Percentiles rank a stretch among this genome's conserved stretches.
Evolutionary conservation across 2,329 filamentous ascomycete species (phyloP).

Genomic region (Talaromyces marneffei): DNA sequence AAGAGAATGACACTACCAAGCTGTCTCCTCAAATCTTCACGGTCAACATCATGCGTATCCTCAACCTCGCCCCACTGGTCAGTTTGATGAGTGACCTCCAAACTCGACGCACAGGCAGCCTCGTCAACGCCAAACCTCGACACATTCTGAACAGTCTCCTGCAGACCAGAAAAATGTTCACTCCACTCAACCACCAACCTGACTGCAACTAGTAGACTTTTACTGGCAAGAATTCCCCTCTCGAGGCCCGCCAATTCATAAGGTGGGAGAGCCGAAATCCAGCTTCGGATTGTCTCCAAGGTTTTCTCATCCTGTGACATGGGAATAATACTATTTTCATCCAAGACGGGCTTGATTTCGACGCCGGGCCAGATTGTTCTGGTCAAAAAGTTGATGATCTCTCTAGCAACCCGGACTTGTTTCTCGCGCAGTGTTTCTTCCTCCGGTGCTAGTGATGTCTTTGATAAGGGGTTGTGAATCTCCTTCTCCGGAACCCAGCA

Average conservation of each 20-base stretch:
- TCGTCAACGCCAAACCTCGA: slow-evolving; percentile 71
- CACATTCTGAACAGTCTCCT: slow-evolving; percentile 22
- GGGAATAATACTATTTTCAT: slow-evolving; percentile 69
- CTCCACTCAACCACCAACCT: slow-evolving; percentile 84
- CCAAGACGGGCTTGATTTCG: slow-evolving; percentile 73
- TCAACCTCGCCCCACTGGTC: slow-evolving; percentile 93
- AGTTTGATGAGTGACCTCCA: slow-evolving; percentile 89
- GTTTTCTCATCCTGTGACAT: slow-evolving; percentile 66
- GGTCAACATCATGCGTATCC: slow-evolving; percentile 94
- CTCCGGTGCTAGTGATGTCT: slow-evolving; percentile 42
- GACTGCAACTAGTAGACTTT: slow-evolving; percentile 73
- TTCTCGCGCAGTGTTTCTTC: slow-evolving; percentile 61
- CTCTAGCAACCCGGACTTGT: slow-evolving; percentile 64
- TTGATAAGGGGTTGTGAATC: slow-evolving; percentile 47
- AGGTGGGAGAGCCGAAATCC: slow-evolving; percentile 64
- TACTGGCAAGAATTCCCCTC: slow-evolving; percentile 73
- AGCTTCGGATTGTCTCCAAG: slow-evolving; percentile 68
- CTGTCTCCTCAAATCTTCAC: slow-evolving; percentile 81
- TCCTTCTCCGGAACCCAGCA: slow-evolving; percentile 70
- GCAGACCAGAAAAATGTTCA: slow-evolving; percentile 57
- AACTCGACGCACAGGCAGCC: slow-evolving; percentile 67
- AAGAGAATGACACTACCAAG: slow-evolving; percentile 80
- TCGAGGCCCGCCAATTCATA: slow-evolving; percentile 87
- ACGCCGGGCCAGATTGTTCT: slow-evolving; percentile 77
- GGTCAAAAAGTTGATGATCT: slow-evolving; percentile 66